phyloP scores from a whole-genome alignment of 768 basidiomycete genomes.

The Tylopilus felleus region DNA sequence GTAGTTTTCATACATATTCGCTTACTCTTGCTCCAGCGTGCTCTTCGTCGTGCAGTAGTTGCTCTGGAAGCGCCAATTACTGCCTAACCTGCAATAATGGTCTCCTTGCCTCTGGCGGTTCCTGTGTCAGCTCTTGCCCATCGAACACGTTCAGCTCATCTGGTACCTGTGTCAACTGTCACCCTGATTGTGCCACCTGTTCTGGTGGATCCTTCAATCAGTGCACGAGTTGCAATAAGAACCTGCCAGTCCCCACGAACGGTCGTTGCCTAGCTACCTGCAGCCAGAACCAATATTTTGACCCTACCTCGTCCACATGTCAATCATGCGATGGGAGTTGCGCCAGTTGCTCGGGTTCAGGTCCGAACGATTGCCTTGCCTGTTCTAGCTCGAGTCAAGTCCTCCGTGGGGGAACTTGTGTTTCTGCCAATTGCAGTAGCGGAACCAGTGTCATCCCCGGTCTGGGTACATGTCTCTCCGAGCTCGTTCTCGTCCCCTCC shows the following conservation, averaged over 20 bases:
- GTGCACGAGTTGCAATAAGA: conserved; percentile 67
- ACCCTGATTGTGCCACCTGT: conserved; percentile 84
- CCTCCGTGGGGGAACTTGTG: conserved; percentile 63
- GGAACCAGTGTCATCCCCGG: conserved; percentile 58
- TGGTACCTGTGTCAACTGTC: conserved; percentile 70
- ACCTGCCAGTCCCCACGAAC: conserved; percentile 66
- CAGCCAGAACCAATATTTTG: conserved; percentile 68
- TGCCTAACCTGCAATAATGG: conserved; percentile 71
- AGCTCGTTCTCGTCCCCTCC: conserved; percentile 57
- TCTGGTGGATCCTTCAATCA: conserved; percentile 75
- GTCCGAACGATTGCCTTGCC: conserved; percentile 65
- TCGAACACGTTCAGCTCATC: conserved; percentile 64
- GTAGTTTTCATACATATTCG: not conserved
- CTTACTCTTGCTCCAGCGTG: conserved; percentile 46
- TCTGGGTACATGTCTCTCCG: conserved; percentile 77
- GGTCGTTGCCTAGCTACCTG: conserved; percentile 82
- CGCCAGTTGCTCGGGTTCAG: conserved; percentile 71
- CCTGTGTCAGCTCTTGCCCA: conserved; percentile 75
- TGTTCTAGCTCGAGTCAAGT: conserved; percentile 63
- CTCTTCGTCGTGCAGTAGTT: conserved; percentile 70
- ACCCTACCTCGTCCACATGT: conserved; percentile 59
- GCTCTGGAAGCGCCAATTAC: conserved; percentile 60
- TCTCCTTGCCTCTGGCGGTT: conserved; percentile 66
- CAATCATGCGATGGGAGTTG: conserved; percentile 73
- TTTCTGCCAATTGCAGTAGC: conserved; percentile 55